A percentile compares a stretch with the other conserved stretches of the same genome.
Conservation (phyloP, 352 stramenopile species). For the Phytopythium montanum region DNA sequence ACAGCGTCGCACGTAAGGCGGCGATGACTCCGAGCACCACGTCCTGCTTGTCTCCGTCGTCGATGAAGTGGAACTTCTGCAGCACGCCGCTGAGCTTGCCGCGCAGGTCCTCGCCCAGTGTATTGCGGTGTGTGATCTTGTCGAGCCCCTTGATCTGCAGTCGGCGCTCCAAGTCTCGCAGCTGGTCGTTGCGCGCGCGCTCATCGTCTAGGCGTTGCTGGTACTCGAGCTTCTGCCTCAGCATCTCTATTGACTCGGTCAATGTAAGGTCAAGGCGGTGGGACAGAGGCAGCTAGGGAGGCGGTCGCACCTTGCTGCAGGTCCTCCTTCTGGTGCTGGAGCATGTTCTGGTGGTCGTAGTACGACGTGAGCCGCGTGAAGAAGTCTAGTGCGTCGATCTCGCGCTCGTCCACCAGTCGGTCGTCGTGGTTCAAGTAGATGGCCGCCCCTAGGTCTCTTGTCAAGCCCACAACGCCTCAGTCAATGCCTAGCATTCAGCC, state of each 20-base stretch:
- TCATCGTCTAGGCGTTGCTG: slow-evolving; percentile 33
- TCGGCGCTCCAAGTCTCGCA: slow-evolving; percentile 47
- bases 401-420: slow-evolving; percentile 19
- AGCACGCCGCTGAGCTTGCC: slow-evolving; percentile 47
- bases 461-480: too few relatives aligned
- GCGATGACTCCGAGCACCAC: slow-evolving; percentile 49
- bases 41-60: slow-evolving; percentile 48
- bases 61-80: slow-evolving; percentile 57
- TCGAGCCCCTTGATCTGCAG: slow-evolving; percentile 50
- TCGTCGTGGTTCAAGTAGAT: slow-evolving; percentile 53
- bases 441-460: slow-evolving; percentile 48
- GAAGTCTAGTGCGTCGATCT: slow-evolving; percentile 57
- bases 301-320: slow-evolving; percentile 36
- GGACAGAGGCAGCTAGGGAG: not conserved
- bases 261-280: too few relatives aligned
- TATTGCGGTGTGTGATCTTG: slow-evolving; percentile 44
- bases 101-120: slow-evolving; percentile 38
- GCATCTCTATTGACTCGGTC: slow-evolving; percentile 26
- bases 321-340: slow-evolving; percentile 41
- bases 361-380: slow-evolving; percentile 58
- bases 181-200: slow-evolving; percentile 23
- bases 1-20: slow-evolving; percentile 42
- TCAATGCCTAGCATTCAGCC: not conserved
- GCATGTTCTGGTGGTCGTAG: slow-evolving; percentile 50
- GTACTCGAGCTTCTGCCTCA: slow-evolving; percentile 25